Evolutionary conservation across 1,284 basidiomycete genomes (phyloP).

Genomic region (Heimioporus retisporus): DNA sequence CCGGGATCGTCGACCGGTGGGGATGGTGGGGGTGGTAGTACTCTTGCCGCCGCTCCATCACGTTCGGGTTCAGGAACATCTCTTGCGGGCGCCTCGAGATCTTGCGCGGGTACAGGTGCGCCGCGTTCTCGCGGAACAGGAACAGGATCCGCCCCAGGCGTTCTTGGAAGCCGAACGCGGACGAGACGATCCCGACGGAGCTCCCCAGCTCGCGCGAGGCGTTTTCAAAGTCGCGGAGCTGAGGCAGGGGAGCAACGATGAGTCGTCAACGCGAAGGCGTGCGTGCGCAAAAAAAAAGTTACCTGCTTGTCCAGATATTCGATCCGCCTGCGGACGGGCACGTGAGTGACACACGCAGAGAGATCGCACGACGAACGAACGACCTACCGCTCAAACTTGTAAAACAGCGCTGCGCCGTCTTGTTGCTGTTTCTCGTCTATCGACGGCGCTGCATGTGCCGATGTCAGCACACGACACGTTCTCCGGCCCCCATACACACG

Average conservation of each 20-base stretch:
- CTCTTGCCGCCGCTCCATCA: conserved; percentile 37
- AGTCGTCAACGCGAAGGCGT: too few species aligned
- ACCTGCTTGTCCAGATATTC: conserved; percentile 46
- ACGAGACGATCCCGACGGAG: conserved; percentile 45
- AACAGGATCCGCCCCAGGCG: conserved; percentile 45
- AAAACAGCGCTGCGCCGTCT: conserved; percentile 33
- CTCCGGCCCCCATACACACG: too few species aligned
- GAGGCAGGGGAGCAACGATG: conserved; percentile 1
- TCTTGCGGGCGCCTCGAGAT: conserved; percentile 38
- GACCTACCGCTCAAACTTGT: conserved; percentile 34
- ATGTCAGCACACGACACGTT: not conserved
- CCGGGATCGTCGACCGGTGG: conserved; percentile 24
- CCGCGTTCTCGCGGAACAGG: conserved; percentile 46
- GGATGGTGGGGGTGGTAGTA: conserved; percentile 37
- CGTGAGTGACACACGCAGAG: not conserved
- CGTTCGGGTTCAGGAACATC: conserved; percentile 37
- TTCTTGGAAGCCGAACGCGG: conserved; percentile 42
- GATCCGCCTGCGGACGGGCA: conserved; percentile 31
- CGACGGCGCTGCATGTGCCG: conserved; percentile 26
- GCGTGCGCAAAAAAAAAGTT: not conserved
- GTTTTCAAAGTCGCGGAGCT: conserved; percentile 46
- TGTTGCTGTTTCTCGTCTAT: conserved; percentile 38
- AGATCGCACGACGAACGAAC: too few species aligned
- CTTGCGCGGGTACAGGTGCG: conserved; percentile 43
- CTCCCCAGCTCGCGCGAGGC: conserved; percentile 46